These are phyloP conservation scores for Backusella liffmaniae DNA, from an alignment of 192 early-diverging fungal species.

Conservation along the genomic window DNA sequence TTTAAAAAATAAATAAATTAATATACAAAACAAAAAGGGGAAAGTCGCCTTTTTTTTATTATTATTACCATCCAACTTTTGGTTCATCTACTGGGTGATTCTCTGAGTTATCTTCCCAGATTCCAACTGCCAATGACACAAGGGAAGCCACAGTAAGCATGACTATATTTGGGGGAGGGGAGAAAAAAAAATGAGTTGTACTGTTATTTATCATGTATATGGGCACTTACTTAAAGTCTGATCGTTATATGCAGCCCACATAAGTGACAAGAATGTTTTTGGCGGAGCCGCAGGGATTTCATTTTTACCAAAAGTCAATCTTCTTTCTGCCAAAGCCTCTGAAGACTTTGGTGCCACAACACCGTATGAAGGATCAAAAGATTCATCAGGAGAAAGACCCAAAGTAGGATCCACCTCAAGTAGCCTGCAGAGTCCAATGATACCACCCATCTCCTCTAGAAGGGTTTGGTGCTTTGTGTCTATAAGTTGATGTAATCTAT, in stretches of 20 bases:
- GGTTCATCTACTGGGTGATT: slow-evolving; percentile 66
- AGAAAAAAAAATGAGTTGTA: not conserved
- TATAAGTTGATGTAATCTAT: slow-evolving; percentile 4
- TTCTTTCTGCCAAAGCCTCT: slow-evolving; percentile 39
- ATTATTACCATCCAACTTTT: slow-evolving; percentile 69
- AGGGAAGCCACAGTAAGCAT: slow-evolving; percentile 55
- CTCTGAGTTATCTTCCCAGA: slow-evolving; percentile 77
- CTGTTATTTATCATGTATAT: not conserved
- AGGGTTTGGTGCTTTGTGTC: not conserved
- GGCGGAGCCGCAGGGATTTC: slow-evolving; percentile 53
- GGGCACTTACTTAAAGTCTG: slow-evolving; percentile 56
- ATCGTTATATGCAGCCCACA: slow-evolving; percentile 66
- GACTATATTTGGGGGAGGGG: not conserved
- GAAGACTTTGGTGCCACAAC: not conserved
- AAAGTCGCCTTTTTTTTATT: not conserved
- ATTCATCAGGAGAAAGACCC: slow-evolving; percentile 56
- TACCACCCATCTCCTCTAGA: slow-evolving; percentile 44
- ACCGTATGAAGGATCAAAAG: slow-evolving; percentile 21
- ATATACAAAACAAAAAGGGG: not conserved
- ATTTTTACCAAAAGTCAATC: slow-evolving; percentile 44
- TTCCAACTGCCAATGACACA: slow-evolving; percentile 84
- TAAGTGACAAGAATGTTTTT: slow-evolving; percentile 55
- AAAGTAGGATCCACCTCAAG: slow-evolving; percentile 61
- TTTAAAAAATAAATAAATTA: not conserved
- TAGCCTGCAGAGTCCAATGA: slow-evolving; percentile 52